These are phyloP conservation scores for Acanthamoeba royreba DNA, from an alignment of 208 protist genomes.

Conservation along the genomic window DNA sequence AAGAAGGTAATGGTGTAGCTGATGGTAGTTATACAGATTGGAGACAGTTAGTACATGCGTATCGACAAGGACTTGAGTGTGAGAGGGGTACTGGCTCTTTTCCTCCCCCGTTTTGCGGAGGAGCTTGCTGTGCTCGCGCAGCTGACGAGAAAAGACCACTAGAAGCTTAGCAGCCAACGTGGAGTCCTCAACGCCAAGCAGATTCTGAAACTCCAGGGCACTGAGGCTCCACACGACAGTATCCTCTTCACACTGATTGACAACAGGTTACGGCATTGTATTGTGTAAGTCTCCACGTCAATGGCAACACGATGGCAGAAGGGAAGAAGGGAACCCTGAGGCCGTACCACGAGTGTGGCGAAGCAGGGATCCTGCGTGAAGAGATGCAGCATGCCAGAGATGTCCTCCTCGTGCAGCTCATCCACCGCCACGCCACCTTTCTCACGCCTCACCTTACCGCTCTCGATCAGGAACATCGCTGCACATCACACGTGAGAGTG, in stretches of 20 bases:
- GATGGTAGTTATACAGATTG: not conserved
- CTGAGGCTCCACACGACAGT: not conserved
- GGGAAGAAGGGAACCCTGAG: not conserved
- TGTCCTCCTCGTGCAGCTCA: not conserved
- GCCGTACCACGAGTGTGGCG: conserved; percentile 12
- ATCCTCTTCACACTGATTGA: not conserved
- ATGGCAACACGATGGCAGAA: not conserved
- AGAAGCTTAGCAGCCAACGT: not conserved
- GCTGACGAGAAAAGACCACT: not conserved
- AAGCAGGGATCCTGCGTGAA: not conserved
- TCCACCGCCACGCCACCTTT: not conserved
- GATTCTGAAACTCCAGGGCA: not conserved
- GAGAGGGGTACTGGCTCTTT: not conserved
- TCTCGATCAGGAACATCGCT: conserved; percentile 38
- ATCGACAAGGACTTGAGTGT: not conserved
- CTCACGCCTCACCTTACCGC: not conserved
- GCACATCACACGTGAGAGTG: not conserved
- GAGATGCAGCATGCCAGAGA: conserved; percentile 44
- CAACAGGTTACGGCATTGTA: not conserved
- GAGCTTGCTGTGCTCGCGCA: conserved; percentile 32
- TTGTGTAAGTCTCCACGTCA: not conserved
- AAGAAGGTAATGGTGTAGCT: not conserved
- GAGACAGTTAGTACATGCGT: not conserved
- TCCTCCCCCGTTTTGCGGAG: not conserved
- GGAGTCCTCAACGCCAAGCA: not conserved